Percentiles rank a stretch among this genome's conserved stretches.
Evolutionary conservation across 768 basidiomycete genomes (phyloP).

Genomic region (Auricularia heimuer): DNA sequence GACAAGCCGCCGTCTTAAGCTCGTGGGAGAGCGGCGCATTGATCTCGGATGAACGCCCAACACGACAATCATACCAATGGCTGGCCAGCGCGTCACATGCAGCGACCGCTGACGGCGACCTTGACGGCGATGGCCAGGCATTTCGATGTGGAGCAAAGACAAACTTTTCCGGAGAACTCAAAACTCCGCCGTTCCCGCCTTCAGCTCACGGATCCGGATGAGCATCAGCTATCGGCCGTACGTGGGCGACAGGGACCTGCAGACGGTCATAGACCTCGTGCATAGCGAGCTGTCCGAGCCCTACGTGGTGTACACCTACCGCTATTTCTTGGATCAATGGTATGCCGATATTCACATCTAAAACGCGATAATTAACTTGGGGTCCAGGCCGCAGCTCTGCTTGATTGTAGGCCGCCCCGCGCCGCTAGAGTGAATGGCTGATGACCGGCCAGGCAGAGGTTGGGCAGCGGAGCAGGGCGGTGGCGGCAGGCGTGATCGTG

Average conservation of each 20-base stretch:
- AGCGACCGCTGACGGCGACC: too few relatives aligned
- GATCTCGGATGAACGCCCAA: too few relatives aligned
- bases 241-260: constrained; percentile 65
- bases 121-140: too few relatives aligned
- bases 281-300: constrained; percentile 92
- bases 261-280: constrained; percentile 77
- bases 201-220: background rate
- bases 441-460: background rate
- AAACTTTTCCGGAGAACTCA: too few relatives aligned
- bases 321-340: constrained; percentile 96
- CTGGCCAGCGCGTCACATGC: too few relatives aligned
- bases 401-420: constrained; percentile 45
- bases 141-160: too few relatives aligned
- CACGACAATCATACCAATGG: too few relatives aligned
- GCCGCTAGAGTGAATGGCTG: background rate
- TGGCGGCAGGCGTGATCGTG: constrained; percentile 83
- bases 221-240: constrained; percentile 62
- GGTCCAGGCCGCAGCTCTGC: constrained; percentile 74
- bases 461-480: background rate
- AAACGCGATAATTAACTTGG: background rate
- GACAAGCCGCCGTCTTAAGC: too few relatives aligned
- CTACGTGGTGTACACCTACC: constrained; percentile 92
- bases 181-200: background rate
- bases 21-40: too few relatives aligned
- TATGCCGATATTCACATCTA: constrained; percentile 19